These are phyloP conservation scores for Penicillium sumatraense DNA, from an alignment of 2,329 filamentous ascomycete genomes.

Conservation along the genomic window DNA sequence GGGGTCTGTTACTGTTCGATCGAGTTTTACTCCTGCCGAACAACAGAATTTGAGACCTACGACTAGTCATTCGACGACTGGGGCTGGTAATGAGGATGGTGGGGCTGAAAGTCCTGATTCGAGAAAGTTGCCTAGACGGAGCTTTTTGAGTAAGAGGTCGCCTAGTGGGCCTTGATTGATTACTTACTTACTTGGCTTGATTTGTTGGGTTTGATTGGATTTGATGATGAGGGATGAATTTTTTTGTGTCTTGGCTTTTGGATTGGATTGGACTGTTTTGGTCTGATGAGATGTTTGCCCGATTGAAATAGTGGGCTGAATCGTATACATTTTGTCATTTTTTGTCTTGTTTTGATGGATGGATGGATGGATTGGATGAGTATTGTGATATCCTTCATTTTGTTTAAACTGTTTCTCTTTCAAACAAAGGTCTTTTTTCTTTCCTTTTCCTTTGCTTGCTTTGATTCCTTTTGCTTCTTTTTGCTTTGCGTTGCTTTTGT, in stretches of 20 bases:
- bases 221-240: background rate
- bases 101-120: conserved; percentile 46
- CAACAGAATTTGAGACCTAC: background rate
- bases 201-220: too few species aligned
- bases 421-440: too few species aligned
- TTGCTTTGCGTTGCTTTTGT: background rate
- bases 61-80: conserved; percentile 33
- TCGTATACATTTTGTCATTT: too few species aligned
- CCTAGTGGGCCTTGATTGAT: conserved; percentile 21
- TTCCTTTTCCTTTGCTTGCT: background rate
- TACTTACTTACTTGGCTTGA: background rate
- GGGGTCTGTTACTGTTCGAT: conserved; percentile 70
- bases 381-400: background rate
- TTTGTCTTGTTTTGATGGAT: background rate
- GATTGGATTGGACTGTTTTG: too few species aligned
- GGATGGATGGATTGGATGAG: background rate
- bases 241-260: background rate
- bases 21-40: conserved; percentile 60
- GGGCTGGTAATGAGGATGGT: conserved; percentile 24
- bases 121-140: conserved; percentile 46
- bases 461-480: background rate
- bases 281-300: too few species aligned
- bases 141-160: conserved; percentile 52
- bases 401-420: too few species aligned
- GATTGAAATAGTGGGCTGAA: too few species aligned